Conservation (phyloP, 2,329 filamentous ascomycete species). For the Aspergillus neoniger region DNA sequence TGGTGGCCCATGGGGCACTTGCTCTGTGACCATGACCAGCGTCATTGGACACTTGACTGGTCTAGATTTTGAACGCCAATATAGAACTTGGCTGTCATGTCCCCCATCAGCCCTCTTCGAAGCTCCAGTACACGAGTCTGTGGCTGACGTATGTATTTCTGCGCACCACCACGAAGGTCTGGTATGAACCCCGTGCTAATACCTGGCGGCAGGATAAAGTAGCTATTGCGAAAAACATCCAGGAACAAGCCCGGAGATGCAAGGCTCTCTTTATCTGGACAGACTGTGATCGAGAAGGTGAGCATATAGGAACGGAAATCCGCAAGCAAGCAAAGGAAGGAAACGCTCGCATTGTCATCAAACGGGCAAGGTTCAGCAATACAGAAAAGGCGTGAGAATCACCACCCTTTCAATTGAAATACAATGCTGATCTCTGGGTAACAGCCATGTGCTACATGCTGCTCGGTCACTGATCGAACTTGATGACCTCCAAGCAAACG, state of each 20-base stretch:
- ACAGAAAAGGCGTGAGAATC: conserved; percentile 76
- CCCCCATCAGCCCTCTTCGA: conserved; percentile 78
- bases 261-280: conserved; percentile 92
- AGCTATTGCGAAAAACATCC: conserved; percentile 81
- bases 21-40: conserved; percentile 88
- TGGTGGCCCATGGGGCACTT: conserved; percentile 74
- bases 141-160: conserved; percentile 61
- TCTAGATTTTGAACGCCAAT: conserved; percentile 73
- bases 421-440: neutral
- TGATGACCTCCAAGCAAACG: conserved; percentile 83
- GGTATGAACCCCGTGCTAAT: conserved; percentile 16
- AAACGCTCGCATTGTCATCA: conserved; percentile 74
- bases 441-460: conserved; percentile 84
- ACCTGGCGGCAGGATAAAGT: conserved; percentile 68
- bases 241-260: conserved; percentile 71
- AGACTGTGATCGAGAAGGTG: conserved; percentile 95
- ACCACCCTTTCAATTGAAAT: neutral
- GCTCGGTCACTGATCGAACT: conserved; percentile 74
- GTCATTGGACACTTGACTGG: conserved; percentile 84
- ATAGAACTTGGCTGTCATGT: conserved; percentile 78
- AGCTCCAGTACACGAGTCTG: conserved; percentile 69
- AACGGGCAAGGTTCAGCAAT: conserved; percentile 90
- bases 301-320: conserved; percentile 93
- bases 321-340: conserved; percentile 74
- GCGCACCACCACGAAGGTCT: neutral